A percentile compares a stretch with the other conserved stretches of the same genome.
phyloP scores from a whole-genome alignment of 2,329 filamentous ascomycete genomes.

The Penicillium sp. region DNA sequence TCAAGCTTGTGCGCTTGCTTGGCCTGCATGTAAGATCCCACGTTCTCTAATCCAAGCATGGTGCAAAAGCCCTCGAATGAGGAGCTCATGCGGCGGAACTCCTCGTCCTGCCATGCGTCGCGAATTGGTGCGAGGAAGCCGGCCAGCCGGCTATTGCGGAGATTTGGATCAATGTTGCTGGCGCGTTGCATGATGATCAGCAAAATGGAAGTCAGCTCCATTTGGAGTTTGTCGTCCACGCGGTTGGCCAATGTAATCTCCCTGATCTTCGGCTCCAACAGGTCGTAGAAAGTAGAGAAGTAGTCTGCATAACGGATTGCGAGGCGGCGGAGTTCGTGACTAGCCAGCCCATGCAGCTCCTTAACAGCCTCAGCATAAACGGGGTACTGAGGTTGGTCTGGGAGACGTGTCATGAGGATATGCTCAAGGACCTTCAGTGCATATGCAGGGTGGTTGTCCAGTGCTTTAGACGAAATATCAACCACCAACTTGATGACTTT shows the following conservation, averaged over 20 bases:
- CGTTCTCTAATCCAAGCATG: constrained; percentile 75
- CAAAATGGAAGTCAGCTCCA: constrained; percentile 85
- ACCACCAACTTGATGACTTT: constrained; percentile 79
- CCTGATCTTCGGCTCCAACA: constrained; percentile 79
- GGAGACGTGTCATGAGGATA: constrained; percentile 80
- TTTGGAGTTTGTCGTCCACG: constrained; percentile 78
- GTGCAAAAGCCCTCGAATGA: constrained; percentile 79
- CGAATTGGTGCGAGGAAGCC: constrained; percentile 82
- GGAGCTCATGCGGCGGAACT: constrained; percentile 68
- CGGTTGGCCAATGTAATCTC: constrained; percentile 71
- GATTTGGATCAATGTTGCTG: constrained; percentile 68
- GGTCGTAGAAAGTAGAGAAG: constrained; percentile 82
- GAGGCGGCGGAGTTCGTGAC: constrained; percentile 83
- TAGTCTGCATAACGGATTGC: constrained; percentile 91
- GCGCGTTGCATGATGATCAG: constrained; percentile 95
- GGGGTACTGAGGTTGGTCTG: constrained; percentile 68
- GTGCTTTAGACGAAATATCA: constrained; percentile 77
- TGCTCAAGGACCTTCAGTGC: constrained; percentile 90
- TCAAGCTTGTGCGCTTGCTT: constrained; percentile 72
- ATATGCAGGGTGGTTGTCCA: constrained; percentile 76
- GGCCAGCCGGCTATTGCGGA: constrained; percentile 70
- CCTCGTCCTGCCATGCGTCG: constrained; percentile 73
- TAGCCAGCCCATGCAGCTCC: constrained; percentile 80
- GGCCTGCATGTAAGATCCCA: constrained; percentile 75
- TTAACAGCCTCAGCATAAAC: constrained; percentile 86